Base-by-base conservation (phyloP, 2,329 filamentous ascomycete species). In the Bertia moriformis region DNA sequence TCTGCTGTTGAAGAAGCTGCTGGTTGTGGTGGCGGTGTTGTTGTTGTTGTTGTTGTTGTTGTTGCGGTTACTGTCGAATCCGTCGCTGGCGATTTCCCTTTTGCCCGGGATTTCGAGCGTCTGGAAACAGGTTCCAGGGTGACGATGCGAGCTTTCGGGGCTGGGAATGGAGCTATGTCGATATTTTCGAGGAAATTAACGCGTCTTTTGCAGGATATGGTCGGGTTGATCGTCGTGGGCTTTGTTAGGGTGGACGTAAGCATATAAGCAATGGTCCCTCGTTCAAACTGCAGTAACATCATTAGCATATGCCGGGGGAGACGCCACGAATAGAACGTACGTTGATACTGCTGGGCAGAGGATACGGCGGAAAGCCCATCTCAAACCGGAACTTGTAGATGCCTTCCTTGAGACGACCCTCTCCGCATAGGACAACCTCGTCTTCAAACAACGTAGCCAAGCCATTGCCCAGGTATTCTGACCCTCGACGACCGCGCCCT, bases 371-470 rank as follows among this genome's bases (percentile, higher is more conserved):
- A 45, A 80, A 75, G 37, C 67, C 61, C 46, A 79, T 60, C 49
- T 78, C 71, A 46, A 78, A 80, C 39, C 72, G 69, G 52, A 80
- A 80, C 48, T 76, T 71, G 51, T 78, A 80, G 24, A 71, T 63
- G n/a, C 74, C 73, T 50, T 76, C 71, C 42, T 67, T 69, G 35
- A 80, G 59, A 44, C 73, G 67, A 7, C 75, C 75, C 44, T 78
- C 74, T 12, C 74, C 74, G 49, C 75, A 79, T 5, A 79, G 60
- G 19, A 78, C 68, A 42, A 69, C 61, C 54, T 80, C 75, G 42
- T 79, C 73, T 52, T 78, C 73, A 49, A 79, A 79, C 33, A 80
- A 57, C 7, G 72, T 73, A 18, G 71, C 71, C 50, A 78, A 67
- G 4, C 75, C 75, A 59, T 78, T 77, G 38, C 74, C 74, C 57